phyloP scores from a whole-genome alignment of 2,329 filamentous ascomycete genomes.

The Botryotinia globosa region DNA sequence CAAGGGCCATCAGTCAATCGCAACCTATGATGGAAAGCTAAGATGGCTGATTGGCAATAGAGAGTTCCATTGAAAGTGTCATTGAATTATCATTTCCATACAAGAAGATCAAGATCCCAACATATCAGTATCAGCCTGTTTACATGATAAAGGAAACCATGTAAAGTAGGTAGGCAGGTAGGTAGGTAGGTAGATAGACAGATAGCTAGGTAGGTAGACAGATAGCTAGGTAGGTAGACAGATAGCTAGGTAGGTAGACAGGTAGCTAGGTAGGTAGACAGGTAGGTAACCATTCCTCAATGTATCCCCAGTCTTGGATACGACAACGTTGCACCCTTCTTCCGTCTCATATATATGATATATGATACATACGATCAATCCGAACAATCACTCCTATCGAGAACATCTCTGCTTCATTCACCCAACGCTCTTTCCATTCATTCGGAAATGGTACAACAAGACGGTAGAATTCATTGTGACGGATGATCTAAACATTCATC shows the following conservation, averaged over 20 bases:
- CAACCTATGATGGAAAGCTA: background rate
- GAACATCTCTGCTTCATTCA: background rate
- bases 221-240: no score
- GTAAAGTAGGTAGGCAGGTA: background rate
- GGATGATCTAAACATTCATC: background rate
- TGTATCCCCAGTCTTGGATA: background rate
- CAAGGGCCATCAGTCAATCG: background rate
- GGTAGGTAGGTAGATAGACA: no score
- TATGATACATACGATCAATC: no score
- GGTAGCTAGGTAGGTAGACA: background rate
- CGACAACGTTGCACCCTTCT: conserved; percentile 10
- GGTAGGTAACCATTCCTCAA: background rate
- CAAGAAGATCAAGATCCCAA: background rate
- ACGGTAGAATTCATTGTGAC: background rate
- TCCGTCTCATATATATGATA: background rate
- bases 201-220: background rate
- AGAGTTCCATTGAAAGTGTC: background rate
- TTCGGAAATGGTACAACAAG: background rate
- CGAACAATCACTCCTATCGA: background rate
- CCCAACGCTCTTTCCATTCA: conserved; percentile 9
- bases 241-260: background rate
- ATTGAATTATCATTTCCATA: background rate
- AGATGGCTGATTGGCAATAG: background rate
- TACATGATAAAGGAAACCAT: background rate
- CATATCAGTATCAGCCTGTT: conserved; percentile 16